Conservation (phyloP, 768 basidiomycete genomes). For the Pleurotus djamor region DNA sequence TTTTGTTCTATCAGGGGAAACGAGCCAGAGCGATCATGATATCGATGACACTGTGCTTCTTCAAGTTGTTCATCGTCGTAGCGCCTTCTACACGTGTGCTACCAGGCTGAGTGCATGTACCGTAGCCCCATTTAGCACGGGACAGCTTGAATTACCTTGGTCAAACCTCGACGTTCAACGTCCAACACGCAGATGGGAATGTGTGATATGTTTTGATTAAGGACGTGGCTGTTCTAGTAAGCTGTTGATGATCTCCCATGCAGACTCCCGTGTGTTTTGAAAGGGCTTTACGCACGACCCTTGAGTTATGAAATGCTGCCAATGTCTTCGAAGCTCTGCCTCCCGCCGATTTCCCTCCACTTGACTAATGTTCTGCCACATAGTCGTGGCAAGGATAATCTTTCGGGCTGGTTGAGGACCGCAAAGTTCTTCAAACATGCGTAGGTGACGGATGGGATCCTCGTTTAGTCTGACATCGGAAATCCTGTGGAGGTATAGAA, state of each 20-base stretch:
- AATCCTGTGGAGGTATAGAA: conserved; percentile 38
- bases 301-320: conserved; percentile 9
- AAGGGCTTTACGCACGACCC: conserved; percentile 14
- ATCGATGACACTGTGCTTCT: too few species aligned
- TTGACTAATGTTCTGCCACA: conserved; percentile 31
- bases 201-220: not conserved
- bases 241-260: conserved; percentile 15
- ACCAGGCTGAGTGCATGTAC: too few species aligned
- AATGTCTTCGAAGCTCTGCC: conserved; percentile 16
- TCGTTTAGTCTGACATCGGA: conserved; percentile 34
- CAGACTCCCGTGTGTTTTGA: conserved; percentile 11
- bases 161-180: not conserved
- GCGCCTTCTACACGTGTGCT: too few species aligned
- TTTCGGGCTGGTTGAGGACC: conserved; percentile 22
- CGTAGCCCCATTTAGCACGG: too few species aligned
- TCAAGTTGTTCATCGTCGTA: too few species aligned
- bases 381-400: conserved; percentile 32
- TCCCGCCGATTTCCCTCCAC: conserved; percentile 10
- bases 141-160: too few species aligned
- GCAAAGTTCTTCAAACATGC: conserved; percentile 26
- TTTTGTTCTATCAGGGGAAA: too few species aligned
- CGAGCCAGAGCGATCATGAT: too few species aligned
- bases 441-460: conserved; percentile 26
- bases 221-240: not conserved
- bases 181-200: not conserved